phyloP scores from a whole-genome alignment of 164 flowering plant species.

The Stephania japonica region DNA sequence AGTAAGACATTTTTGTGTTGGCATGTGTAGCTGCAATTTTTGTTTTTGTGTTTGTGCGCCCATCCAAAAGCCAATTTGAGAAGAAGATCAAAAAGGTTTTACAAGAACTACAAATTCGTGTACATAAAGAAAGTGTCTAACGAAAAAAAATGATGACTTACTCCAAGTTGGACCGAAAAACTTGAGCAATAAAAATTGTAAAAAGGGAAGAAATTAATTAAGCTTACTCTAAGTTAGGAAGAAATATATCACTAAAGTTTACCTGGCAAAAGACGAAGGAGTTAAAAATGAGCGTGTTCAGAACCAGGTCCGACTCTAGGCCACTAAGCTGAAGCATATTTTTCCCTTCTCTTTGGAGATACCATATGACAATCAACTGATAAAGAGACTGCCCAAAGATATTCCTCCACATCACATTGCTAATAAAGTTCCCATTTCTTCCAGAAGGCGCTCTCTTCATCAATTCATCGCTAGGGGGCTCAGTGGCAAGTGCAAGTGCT shows the following conservation, averaged over 20 bases:
- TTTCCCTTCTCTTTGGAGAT: constrained; percentile 71
- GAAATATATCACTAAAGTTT: constrained; percentile 2
- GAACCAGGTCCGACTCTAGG: constrained; percentile 51
- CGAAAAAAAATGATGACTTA: no score
- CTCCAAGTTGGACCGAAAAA: no score
- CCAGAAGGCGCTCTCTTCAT: constrained; percentile 86
- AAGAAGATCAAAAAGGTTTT: no score
- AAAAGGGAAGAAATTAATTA: no score
- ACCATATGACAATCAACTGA: constrained; percentile 72
- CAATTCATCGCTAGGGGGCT: constrained; percentile 77
- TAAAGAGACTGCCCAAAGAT: constrained; percentile 76
- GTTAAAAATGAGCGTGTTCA: constrained; percentile 81
- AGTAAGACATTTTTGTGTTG: neutral
- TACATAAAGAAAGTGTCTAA: no score
- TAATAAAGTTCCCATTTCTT: constrained; percentile 79
- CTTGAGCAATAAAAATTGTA: no score
- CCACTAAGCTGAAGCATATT: constrained; percentile 51
- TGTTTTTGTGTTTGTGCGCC: neutral
- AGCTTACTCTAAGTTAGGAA: no score
- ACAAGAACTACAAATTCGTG: no score
- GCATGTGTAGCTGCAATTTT: neutral
- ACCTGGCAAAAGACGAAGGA: constrained; percentile 94
- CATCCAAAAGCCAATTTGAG: no score
- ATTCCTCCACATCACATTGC: constrained; percentile 93
- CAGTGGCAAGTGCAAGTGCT: constrained; percentile 89